A percentile compares a stretch with the other conserved stretches of the same genome.
Evolutionary conservation across 225 moss, liverwort and hornwort genomes (phyloP).

Genomic region (Pseudisothecium myosuroides): DNA sequence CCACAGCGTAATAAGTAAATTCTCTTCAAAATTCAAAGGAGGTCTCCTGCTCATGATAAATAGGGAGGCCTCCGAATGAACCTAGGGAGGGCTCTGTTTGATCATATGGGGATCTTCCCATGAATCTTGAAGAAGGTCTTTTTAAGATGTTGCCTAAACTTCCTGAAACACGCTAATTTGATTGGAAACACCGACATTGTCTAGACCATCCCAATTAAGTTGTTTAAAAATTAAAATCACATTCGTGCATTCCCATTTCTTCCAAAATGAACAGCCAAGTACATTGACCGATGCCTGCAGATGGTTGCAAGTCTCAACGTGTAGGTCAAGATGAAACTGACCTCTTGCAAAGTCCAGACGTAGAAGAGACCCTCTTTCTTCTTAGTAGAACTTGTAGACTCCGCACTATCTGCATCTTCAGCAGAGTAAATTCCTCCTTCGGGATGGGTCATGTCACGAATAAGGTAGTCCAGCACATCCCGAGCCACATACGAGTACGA

Average conservation of each 20-base stretch:
- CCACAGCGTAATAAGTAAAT: neutral
- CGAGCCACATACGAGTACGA: constrained; percentile 64
- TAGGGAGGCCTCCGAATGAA: neutral
- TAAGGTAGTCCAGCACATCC: constrained; percentile 77
- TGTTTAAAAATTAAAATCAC: neutral
- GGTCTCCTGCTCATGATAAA: neutral
- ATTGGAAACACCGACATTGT: neutral
- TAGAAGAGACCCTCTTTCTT: constrained; percentile 96
- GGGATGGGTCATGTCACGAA: constrained; percentile 66
- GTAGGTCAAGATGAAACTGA: neutral
- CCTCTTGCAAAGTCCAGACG: constrained; percentile 89
- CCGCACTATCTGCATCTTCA: constrained; percentile 95
- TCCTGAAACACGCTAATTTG: neutral
- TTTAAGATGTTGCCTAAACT: neutral
- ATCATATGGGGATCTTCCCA: no score
- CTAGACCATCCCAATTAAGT: neutral
- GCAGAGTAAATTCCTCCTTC: constrained; percentile 93
- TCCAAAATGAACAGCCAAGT: neutral
- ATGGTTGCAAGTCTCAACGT: neutral
- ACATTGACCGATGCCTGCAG: neutral
- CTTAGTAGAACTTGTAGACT: constrained; percentile 33
- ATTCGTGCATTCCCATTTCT: neutral
- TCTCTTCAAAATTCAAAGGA: neutral
- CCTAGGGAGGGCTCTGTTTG: neutral
- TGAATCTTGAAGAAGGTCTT: neutral